Conservation (phyloP, 2,329 filamentous ascomycete species). For the Aureobasidium lini region DNA sequence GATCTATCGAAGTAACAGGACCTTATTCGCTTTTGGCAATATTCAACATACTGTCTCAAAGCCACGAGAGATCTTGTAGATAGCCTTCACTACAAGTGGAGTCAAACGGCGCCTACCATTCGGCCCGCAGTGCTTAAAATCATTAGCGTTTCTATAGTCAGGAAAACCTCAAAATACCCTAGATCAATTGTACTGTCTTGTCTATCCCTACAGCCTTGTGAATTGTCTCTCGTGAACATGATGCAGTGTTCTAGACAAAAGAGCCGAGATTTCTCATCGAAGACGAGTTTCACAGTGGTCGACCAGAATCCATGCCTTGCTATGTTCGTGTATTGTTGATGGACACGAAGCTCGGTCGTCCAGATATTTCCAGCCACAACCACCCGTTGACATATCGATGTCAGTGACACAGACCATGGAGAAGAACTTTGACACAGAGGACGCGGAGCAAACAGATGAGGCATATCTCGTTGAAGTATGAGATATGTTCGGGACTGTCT, state of each 20-base stretch:
- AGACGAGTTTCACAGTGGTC: not conserved
- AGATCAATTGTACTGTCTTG: not conserved
- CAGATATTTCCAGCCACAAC: not conserved
- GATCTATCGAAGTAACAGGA: not conserved
- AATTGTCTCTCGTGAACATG: not conserved
- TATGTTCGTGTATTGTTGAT: not conserved
- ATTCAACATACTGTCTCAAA: constrained; percentile 1
- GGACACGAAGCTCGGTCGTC: not conserved
- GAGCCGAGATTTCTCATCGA: not conserved
- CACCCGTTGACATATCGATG: constrained; percentile 4
- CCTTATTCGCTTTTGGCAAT: not conserved
- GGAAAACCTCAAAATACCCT: not conserved
- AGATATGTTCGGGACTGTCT: not conserved
- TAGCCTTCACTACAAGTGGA: constrained; percentile 5
- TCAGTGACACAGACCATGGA: not conserved
- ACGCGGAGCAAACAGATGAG: not conserved
- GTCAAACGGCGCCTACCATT: not conserved
- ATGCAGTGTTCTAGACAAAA: not conserved
- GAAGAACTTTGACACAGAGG: not conserved
- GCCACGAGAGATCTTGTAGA: not conserved
- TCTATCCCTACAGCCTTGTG: constrained; percentile 6
- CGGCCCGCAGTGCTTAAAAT: constrained; percentile 11
- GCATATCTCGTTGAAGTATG: not conserved
- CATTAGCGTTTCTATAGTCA: not conserved
- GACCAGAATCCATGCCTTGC: not conserved